A percentile compares a stretch with the other conserved stretches of the same genome.
These are phyloP conservation scores for Thelonectria blattea DNA, from an alignment of 2,329 filamentous ascomycete species.

Conservation along the genomic window DNA sequence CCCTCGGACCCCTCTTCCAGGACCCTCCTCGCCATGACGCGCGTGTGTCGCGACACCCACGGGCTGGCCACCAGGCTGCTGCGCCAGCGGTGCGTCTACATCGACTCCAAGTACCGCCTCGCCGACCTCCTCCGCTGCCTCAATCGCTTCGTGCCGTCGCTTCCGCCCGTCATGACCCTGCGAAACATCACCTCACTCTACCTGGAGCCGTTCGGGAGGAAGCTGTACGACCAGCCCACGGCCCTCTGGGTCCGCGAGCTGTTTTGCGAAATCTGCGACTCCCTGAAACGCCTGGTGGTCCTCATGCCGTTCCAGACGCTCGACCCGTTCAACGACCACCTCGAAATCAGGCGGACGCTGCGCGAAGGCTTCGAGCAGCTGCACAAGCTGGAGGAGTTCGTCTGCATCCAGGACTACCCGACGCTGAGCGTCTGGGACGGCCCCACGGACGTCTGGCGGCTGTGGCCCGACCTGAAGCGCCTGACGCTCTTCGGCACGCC, in stretches of 20 bases:
- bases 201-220: slow-evolving; percentile 45
- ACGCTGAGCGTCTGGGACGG: slow-evolving; percentile 44
- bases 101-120: slow-evolving; percentile 48
- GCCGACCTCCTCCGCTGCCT: slow-evolving; percentile 44
- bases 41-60: slow-evolving; percentile 51
- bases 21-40: slow-evolving; percentile 52
- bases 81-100: slow-evolving; percentile 52
- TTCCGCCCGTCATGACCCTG: slow-evolving; percentile 40
- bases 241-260: slow-evolving; percentile 50
- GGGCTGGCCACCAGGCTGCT: slow-evolving; percentile 49
- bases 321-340: slow-evolving; percentile 49
- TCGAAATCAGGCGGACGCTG: slow-evolving; percentile 48
- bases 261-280: slow-evolving; percentile 47
- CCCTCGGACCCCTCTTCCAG: slow-evolving; percentile 49
- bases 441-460: slow-evolving; percentile 49
- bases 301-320: slow-evolving; percentile 55
- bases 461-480: slow-evolving; percentile 50
- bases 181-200: slow-evolving; percentile 49
- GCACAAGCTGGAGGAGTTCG: slow-evolving; percentile 53
- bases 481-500: slow-evolving; percentile 52
- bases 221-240: slow-evolving; percentile 48
- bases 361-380: slow-evolving; percentile 53
- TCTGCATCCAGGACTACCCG: slow-evolving; percentile 54
- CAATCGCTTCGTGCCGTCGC: slow-evolving; percentile 38
- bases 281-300: slow-evolving; percentile 53